Conservation (phyloP, 2,329 filamentous ascomycete species). For the Colletotrichum cuscutae region DNA sequence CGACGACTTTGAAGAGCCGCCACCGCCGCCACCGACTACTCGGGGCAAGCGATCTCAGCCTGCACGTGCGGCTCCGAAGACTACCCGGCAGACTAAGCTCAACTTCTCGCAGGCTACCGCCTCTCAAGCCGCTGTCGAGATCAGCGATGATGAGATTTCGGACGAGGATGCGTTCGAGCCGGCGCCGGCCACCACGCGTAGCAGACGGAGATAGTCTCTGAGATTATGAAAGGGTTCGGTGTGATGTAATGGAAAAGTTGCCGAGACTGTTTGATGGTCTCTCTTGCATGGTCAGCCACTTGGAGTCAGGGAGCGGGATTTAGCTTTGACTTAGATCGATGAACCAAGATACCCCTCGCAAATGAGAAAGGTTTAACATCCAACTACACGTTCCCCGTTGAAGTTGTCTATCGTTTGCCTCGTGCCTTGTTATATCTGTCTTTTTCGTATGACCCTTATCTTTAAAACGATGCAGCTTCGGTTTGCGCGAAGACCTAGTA, state of each 20-base stretch:
- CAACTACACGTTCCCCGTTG: background rate
- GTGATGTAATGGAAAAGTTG: background rate
- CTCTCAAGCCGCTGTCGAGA: constrained; percentile 63
- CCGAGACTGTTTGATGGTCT: background rate
- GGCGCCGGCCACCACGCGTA: constrained; percentile 48
- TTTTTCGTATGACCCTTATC: background rate
- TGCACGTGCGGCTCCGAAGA: constrained; percentile 44
- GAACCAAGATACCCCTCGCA: constrained; percentile 4
- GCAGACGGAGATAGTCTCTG: constrained; percentile 26
- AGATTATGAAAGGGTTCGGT: background rate
- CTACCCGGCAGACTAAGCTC: constrained; percentile 57
- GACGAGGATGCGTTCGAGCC: constrained; percentile 70
- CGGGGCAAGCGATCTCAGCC: constrained; percentile 43
- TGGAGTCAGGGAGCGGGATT: constrained; percentile 7
- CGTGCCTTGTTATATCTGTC: background rate
- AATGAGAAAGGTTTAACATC: background rate
- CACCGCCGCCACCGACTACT: background rate
- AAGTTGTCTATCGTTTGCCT: background rate
- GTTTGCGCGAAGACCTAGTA: no score
- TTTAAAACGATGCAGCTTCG: background rate
- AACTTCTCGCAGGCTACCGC: constrained; percentile 59
- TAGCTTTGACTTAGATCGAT: constrained; percentile 10
- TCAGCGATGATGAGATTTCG: constrained; percentile 74
- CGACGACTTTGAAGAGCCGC: constrained; percentile 57
- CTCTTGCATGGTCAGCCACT: background rate